Evolutionary conservation across 345 rosid species (phyloP).

Genomic region (Rubroshorea leprosula): DNA sequence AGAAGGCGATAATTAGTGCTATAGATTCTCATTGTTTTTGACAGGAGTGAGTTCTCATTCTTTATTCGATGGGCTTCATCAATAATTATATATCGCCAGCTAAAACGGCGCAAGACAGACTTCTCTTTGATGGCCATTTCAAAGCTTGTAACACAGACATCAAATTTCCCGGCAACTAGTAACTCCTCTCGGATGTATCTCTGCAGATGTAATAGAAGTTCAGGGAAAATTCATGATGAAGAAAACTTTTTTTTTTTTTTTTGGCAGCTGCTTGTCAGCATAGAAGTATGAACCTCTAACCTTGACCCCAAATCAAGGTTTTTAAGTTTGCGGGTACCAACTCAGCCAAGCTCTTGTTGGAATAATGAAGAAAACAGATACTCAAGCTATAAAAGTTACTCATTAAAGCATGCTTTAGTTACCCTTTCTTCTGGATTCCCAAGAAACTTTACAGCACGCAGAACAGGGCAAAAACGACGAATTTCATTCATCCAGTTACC

Average conservation of each 20-base stretch:
- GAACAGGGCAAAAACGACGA: constrained; percentile 83
- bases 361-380: background rate
- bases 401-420: constrained; percentile 10
- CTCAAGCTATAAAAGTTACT: background rate
- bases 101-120: constrained; percentile 78
- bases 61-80: constrained; percentile 98
- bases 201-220: constrained; percentile 33
- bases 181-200: constrained; percentile 85
- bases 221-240: background rate
- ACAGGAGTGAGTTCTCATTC: constrained; percentile 92
- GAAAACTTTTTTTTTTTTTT: too few relatives aligned
- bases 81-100: constrained; percentile 96
- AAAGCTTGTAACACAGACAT: constrained; percentile 97
- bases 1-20: constrained; percentile 88
- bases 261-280: too few relatives aligned
- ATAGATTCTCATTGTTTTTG: constrained; percentile 91
- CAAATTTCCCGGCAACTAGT: constrained; percentile 94
- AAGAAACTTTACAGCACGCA: constrained; percentile 93
- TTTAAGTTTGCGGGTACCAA: too few relatives aligned
- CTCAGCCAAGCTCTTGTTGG: too few relatives aligned
- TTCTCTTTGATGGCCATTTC: constrained; percentile 99
- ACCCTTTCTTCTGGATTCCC: constrained; percentile 99
- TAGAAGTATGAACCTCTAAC: too few relatives aligned
- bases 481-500: constrained; percentile 99
- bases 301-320: too few relatives aligned